These are phyloP conservation scores for Cavenderia fasciculata DNA, from an alignment of 78 protist species.

Conservation along the genomic window DNA sequence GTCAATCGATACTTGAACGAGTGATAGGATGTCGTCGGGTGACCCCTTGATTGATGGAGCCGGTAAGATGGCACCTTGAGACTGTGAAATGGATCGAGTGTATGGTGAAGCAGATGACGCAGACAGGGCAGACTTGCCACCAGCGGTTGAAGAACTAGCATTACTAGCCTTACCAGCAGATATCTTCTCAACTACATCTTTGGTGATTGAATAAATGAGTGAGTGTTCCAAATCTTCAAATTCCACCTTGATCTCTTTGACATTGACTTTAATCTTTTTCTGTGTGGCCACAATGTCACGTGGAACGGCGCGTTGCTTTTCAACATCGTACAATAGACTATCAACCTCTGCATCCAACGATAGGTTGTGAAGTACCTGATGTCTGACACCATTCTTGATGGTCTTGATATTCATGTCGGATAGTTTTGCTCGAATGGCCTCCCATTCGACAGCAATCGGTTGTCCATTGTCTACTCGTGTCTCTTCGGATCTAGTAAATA, in stretches of 20 bases:
- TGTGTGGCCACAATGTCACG: not conserved
- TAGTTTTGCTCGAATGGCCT: constrained; percentile 30
- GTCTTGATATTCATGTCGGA: constrained; percentile 67
- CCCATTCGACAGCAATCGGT: constrained; percentile 20
- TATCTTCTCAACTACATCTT: constrained; percentile 53
- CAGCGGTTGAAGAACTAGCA: not conserved
- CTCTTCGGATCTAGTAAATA: not conserved
- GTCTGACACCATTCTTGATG: constrained; percentile 15
- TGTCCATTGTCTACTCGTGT: not conserved
- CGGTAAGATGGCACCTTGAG: no score
- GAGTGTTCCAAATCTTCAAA: constrained; percentile 63
- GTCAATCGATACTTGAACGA: no score
- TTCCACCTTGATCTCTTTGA: constrained; percentile 40
- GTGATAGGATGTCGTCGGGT: no score
- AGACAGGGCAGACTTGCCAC: not conserved
- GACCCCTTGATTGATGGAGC: no score
- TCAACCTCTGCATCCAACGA: constrained; percentile 17
- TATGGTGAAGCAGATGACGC: not conserved
- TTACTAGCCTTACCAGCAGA: not conserved
- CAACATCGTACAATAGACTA: not conserved
- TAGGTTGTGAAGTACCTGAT: constrained; percentile 51
- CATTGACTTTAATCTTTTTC: not conserved
- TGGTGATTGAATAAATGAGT: constrained; percentile 31
- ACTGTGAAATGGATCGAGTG: not conserved
- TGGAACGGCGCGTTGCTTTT: not conserved